phyloP scores from a whole-genome alignment of 1,284 basidiomycete genomes.

The Lentinula novae-zelandiae region DNA sequence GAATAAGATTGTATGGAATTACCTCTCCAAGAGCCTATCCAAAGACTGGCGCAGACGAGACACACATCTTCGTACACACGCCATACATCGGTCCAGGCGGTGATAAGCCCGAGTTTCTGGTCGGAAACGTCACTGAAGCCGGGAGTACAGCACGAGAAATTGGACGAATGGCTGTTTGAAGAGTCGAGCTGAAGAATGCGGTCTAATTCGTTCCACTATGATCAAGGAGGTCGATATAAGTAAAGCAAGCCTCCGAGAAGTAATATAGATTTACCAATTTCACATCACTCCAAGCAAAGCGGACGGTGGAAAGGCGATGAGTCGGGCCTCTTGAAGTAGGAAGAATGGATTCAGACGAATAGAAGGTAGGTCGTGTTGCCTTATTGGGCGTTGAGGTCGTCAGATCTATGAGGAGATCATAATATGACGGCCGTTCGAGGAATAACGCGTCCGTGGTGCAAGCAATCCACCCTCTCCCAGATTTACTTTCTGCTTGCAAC shows the following conservation, averaged over 20 bases:
- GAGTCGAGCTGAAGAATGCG: conserved; percentile 57
- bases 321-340: conserved; percentile 36
- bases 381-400: conserved; percentile 59
- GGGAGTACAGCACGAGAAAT: conserved; percentile 31
- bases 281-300: conserved; percentile 79
- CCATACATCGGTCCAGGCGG: conserved; percentile 70
- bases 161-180: conserved; percentile 20
- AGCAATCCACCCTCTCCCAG: conserved; percentile 72
- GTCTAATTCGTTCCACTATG: conserved; percentile 71
- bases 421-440: conserved; percentile 70
- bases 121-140: conserved; percentile 20
- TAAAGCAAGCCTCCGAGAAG: not conserved
- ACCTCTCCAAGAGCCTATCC: conserved; percentile 64
- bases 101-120: conserved; percentile 34
- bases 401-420: conserved; percentile 75
- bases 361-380: conserved; percentile 61
- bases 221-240: not conserved
- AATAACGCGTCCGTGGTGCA: conserved; percentile 84
- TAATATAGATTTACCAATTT: conserved; percentile 47
- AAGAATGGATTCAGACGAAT: conserved; percentile 47
- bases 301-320: conserved; percentile 54
- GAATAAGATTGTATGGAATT: conserved; percentile 44
- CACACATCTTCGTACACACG: conserved; percentile 79
- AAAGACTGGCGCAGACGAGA: conserved; percentile 70
- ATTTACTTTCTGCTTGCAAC: conserved; percentile 48